A percentile compares a stretch with the other conserved stretches of the same genome.
These are phyloP conservation scores for Hypoxylon intermedium DNA, from an alignment of 495 filamentous ascomycete genomes.

Conservation along the genomic window DNA sequence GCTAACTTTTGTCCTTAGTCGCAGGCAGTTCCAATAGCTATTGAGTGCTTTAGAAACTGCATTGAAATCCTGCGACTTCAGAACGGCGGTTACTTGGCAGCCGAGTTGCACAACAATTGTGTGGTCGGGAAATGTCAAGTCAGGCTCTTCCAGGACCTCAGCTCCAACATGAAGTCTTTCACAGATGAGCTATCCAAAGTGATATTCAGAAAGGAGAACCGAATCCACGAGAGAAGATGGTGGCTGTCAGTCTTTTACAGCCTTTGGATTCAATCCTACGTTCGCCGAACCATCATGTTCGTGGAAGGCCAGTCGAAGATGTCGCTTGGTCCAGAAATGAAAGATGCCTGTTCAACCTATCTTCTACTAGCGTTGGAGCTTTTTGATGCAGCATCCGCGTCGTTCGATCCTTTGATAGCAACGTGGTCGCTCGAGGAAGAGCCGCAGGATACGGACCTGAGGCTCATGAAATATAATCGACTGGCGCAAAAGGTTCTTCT, in stretches of 20 bases:
- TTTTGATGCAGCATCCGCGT: conserved; percentile 32
- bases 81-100: conserved; percentile 15
- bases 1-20: conserved; percentile 13
- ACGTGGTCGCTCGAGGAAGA: conserved; percentile 39
- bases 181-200: conserved; percentile 34
- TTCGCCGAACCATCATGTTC: conserved; percentile 32
- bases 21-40: conserved; percentile 17
- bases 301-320: conserved; percentile 15
- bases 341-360: conserved; percentile 11
- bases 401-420: conserved; percentile 34
- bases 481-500: conserved; percentile 29
- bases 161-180: conserved; percentile 27
- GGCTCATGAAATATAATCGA: conserved; percentile 38
- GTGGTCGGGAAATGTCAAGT: conserved; percentile 12
- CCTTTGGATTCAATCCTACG: conserved; percentile 39
- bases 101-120: conserved; percentile 23
- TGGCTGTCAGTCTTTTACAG: conserved; percentile 39
- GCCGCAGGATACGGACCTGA: conserved; percentile 32
- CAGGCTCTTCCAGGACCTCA: conserved; percentile 20
- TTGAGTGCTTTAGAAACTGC: conserved; percentile 30
- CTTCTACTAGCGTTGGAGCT: conserved; percentile 29
- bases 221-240: conserved; percentile 37
- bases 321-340: conserved; percentile 7
- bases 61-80: conserved; percentile 31
- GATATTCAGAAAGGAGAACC: conserved; percentile 37